Evolutionary conservation across 2,329 filamentous ascomycete genomes (phyloP).

Genomic region (Sclerotinia subarctica): DNA sequence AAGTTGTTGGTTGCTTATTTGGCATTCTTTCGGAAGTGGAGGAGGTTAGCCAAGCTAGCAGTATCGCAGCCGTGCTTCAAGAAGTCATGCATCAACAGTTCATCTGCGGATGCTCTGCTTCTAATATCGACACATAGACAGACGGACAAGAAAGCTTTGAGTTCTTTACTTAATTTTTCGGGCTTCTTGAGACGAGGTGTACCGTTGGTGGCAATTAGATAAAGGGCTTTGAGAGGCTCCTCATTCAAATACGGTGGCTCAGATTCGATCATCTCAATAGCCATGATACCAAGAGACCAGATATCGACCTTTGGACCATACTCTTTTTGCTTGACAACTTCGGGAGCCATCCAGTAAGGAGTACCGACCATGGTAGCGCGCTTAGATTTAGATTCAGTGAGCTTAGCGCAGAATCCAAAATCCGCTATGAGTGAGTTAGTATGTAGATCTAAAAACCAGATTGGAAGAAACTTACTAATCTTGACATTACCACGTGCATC

Average conservation of each 20-base stretch:
- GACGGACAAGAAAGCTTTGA: conserved; percentile 94
- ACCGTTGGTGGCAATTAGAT: conserved; percentile 94
- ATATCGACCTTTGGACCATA: conserved; percentile 98
- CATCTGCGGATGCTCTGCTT: conserved; percentile 85
- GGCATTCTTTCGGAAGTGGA: conserved; percentile 78
- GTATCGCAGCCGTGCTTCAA: conserved; percentile 85
- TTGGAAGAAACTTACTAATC: conserved; percentile 64
- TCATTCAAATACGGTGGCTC: conserved; percentile 97
- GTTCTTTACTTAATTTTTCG: conserved; percentile 94
- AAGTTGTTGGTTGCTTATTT: conserved; percentile 47
- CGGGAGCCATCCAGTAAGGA: conserved; percentile 99
- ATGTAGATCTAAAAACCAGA: neutral
- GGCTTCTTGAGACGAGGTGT: conserved; percentile 97
- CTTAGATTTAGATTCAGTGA: conserved; percentile 96
- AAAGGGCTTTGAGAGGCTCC: conserved; percentile 86
- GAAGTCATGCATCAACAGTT: conserved; percentile 90
- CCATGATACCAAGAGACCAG: conserved; percentile 98
- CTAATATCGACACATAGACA: conserved; percentile 97
- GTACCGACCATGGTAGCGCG: conserved; percentile 98
- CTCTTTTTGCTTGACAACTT: conserved; percentile 95
- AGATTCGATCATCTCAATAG: conserved; percentile 99
- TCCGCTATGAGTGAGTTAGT: conserved; percentile 62
- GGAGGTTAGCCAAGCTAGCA: conserved; percentile 76
- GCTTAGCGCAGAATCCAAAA: conserved; percentile 97
- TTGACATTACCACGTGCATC: conserved; percentile 96